A percentile compares a stretch with the other conserved stretches of the same genome.
Evolutionary conservation across 2,329 filamentous ascomycete genomes (phyloP).

Genomic region (Penicillium sp.): DNA sequence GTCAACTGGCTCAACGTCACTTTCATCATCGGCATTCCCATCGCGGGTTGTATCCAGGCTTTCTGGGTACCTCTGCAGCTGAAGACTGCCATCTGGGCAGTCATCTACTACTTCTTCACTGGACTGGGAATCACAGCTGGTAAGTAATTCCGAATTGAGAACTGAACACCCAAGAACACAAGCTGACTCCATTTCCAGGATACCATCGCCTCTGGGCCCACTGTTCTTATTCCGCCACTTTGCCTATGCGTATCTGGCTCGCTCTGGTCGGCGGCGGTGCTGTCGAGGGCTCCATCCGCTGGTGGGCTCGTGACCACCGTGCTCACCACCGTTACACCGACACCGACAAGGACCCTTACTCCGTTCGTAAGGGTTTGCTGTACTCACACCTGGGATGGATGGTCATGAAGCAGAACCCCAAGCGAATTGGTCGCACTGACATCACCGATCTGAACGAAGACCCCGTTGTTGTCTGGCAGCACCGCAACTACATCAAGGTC

Average conservation of each 20-base stretch:
- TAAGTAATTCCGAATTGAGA: constrained; percentile 39
- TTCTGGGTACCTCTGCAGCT: constrained; percentile 73
- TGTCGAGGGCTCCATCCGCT: constrained; percentile 80
- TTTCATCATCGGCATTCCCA: constrained; percentile 74
- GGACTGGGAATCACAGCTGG: constrained; percentile 76
- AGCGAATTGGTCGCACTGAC: constrained; percentile 81
- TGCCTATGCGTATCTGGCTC: constrained; percentile 77
- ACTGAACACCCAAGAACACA: neutral
- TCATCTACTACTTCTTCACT: constrained; percentile 80
- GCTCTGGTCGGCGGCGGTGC: constrained; percentile 78
- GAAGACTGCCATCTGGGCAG: constrained; percentile 70
- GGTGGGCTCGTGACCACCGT: constrained; percentile 85
- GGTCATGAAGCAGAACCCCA: constrained; percentile 90
- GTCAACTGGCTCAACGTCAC: constrained; percentile 89
- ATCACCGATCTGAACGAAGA: constrained; percentile 87
- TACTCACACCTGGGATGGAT: constrained; percentile 89
- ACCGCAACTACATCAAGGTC: constrained; percentile 79
- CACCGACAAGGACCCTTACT: constrained; percentile 89
- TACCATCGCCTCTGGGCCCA: constrained; percentile 87
- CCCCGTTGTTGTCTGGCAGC: constrained; percentile 80
- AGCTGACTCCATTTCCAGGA: constrained; percentile 42
- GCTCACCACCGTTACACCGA: constrained; percentile 91
- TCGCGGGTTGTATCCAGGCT: constrained; percentile 69
- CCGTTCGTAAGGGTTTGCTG: constrained; percentile 79
- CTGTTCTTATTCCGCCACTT: constrained; percentile 73